Base-by-base conservation (phyloP, 2,329 filamentous ascomycete species). In the Grosmannia serpens region DNA sequence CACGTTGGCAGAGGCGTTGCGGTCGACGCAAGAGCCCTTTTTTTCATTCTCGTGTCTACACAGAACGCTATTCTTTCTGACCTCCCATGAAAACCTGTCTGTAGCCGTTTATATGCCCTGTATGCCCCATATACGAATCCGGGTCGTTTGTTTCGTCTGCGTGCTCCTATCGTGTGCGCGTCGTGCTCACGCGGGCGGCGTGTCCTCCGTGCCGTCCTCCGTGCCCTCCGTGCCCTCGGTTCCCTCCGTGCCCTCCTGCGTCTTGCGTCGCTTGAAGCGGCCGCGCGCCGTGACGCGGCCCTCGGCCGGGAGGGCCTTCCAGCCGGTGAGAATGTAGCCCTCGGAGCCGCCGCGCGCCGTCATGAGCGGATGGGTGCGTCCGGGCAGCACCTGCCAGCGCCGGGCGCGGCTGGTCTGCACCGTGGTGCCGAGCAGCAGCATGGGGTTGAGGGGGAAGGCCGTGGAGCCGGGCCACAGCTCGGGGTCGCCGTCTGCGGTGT, bases 281-380 rank as follows among this genome's bases (percentile, higher is more conserved):
- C 94, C 94, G 61, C 90, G 83, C 1, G 92, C 92, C 67, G 90
- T 86, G 5, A 96, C 86, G 65, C 81, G 84, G 2, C 88, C 89
- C 66, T 89, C 82, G 0, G 88, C 84, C 0, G 94, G 94, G 52
- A 92, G 74, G 1, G 94, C 90, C 64, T 85, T 82, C 69, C 87
- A 89, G 0, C 81, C 92, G 31, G 90, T 92, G 64, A 97, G 91
- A 4, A 99, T 70, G 70, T 89, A 99, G 0, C 94, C 94, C 68
- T 97, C 92, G 0, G 90, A 84, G 0, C 92, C 92, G 24, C 94
- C 94, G 47, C 82, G 81, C 44, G 85, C 85, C 60, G 89, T 96
- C 94, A 99, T 99, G 58, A 95, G 72, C 8, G 94, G 94, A 74
- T 99, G 94, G 56, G 94, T 97, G 57, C 94, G 77, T 0, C 90